phyloP scores from a whole-genome alignment of 1,139 yeast species.

The Candida sojae region DNA sequence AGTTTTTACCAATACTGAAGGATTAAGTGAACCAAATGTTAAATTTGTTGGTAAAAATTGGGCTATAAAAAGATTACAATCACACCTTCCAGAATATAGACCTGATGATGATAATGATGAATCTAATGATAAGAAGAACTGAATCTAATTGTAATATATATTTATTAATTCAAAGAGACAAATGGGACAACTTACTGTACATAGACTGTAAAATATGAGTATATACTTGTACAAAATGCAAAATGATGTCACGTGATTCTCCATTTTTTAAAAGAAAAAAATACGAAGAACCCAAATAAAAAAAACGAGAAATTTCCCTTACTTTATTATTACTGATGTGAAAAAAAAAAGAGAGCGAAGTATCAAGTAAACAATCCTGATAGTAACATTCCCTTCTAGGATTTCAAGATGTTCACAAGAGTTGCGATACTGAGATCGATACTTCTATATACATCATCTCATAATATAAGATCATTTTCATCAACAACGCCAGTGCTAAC shows the following conservation, averaged over 20 bases:
- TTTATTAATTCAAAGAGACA: background rate
- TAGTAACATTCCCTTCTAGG: no score
- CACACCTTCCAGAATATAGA: conserved; percentile 48
- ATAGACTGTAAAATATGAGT: background rate
- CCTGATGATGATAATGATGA: conserved; percentile 9
- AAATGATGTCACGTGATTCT: background rate
- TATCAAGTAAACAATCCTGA: no score
- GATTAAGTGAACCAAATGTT: conserved; percentile 65
- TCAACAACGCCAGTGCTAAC: background rate
- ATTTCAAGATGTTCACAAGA: background rate
- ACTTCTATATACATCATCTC: background rate
- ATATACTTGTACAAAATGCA: background rate
- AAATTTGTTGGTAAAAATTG: conserved; percentile 74
- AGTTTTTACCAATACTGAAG: conserved; percentile 61
- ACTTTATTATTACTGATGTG: no score
- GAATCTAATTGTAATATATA: background rate
- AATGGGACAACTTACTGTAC: no score
- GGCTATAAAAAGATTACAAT: conserved; percentile 73
- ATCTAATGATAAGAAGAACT: background rate
- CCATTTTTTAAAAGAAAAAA: no score
- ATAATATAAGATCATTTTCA: background rate
- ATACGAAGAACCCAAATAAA: no score
- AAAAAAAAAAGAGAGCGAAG: no score
- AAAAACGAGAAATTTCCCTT: no score
- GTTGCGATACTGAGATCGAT: background rate